phyloP scores from a whole-genome alignment of 768 basidiomycete species.

The Lactarius vividus region DNA sequence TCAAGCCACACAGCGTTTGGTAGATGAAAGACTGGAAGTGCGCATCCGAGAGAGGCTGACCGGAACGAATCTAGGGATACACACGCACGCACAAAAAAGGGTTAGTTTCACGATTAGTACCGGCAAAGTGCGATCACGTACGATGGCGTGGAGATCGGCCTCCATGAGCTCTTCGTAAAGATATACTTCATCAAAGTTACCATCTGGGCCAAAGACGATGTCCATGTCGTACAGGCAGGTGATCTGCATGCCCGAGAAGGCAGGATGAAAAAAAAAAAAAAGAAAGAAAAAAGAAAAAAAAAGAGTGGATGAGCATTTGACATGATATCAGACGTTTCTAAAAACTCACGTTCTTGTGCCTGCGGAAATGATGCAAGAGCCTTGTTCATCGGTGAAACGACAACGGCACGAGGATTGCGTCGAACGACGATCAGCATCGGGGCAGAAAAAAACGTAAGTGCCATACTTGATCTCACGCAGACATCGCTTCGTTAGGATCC shows the following conservation, averaged over 20 bases:
- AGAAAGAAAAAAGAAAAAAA: background rate
- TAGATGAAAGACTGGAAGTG: conserved; percentile 97
- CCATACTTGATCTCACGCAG: conserved; percentile 87
- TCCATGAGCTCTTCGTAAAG: conserved; percentile 99
- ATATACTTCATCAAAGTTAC: conserved; percentile 96
- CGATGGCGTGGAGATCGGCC: conserved; percentile 98
- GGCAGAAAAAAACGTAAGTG: background rate
- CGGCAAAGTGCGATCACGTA: conserved; percentile 38
- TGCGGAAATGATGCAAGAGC: conserved; percentile 94
- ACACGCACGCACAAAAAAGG: conserved; percentile 11
- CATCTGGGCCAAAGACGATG: conserved; percentile 87
- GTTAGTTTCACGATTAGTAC: conserved; percentile 5
- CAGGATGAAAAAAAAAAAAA: background rate
- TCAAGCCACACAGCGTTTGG: conserved; percentile 96
- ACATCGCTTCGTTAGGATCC: conserved; percentile 95
- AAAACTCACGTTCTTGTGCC: conserved; percentile 88
- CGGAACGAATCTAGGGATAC: conserved; percentile 68
- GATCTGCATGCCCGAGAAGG: conserved; percentile 50
- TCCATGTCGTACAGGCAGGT: conserved; percentile 99
- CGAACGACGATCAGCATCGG: background rate
- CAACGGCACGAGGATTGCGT: background rate
- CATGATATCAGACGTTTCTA: background rate
- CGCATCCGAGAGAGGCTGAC: conserved; percentile 84
- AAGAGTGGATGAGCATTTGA: background rate
- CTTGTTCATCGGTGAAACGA: conserved; percentile 38